These are phyloP conservation scores for Tanacetum coccineum DNA, from an alignment of 129 eudicot species.

Conservation along the genomic window DNA sequence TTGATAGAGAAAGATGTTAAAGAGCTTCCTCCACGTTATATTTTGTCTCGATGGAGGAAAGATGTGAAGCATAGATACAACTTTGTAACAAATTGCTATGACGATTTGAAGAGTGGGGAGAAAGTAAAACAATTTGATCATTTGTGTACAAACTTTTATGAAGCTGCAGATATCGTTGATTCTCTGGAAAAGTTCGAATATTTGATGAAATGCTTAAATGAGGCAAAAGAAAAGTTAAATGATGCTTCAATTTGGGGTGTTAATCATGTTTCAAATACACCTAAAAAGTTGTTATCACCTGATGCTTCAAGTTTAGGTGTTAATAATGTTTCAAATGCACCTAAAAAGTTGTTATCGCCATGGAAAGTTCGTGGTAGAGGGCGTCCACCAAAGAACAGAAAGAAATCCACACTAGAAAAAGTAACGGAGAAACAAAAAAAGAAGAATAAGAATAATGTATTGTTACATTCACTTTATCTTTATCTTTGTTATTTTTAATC, in stretches of 20 bases:
- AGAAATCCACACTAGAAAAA: not conserved
- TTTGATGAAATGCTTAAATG: not conserved
- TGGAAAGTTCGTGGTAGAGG: too few species aligned
- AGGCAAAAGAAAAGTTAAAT: not conserved
- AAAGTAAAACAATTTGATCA: not conserved
- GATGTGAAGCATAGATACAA: too few species aligned
- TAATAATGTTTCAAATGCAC: not conserved
- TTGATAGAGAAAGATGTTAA: too few species aligned
- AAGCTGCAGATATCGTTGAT: not conserved
- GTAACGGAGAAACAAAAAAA: not conserved
- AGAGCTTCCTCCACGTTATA: too few species aligned
- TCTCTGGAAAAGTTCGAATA: not conserved
- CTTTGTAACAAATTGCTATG: too few species aligned
- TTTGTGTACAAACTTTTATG: not conserved
- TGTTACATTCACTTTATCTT: too few species aligned
- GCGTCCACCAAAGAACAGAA: not conserved
- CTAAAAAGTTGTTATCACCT: not conserved
- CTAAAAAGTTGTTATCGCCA: not conserved
- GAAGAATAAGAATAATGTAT: not conserved
- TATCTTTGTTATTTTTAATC: too few species aligned
- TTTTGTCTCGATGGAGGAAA: too few species aligned
- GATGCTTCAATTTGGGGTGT: not conserved
- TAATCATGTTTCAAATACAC: too few species aligned
- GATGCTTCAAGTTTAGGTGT: not conserved
- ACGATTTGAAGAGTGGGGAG: not conserved